Percentiles rank a stretch among this genome's conserved stretches.
phyloP scores from a whole-genome alignment of 345 rosid genomes.

The Melaleuca quinquenervia region DNA sequence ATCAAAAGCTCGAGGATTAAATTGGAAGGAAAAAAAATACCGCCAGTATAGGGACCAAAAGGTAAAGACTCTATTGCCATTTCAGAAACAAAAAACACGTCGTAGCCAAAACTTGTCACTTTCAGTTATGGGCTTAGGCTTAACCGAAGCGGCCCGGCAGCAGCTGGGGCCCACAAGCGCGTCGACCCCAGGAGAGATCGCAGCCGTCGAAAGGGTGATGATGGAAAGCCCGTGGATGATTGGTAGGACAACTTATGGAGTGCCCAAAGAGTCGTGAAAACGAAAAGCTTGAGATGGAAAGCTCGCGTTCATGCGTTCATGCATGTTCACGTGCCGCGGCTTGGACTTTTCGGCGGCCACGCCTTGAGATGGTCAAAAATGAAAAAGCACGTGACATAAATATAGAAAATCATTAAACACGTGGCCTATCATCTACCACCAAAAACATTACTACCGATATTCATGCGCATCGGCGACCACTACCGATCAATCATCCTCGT shows the following conservation, averaged over 20 bases:
- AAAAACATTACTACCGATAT: no score
- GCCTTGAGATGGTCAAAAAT: no score
- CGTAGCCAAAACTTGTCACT: no score
- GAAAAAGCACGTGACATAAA: no score
- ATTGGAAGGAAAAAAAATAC: neutral
- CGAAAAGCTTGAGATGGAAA: neutral
- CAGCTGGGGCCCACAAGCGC: no score
- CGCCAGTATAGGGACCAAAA: neutral
- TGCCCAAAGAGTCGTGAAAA: neutral
- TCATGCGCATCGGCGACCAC: no score
- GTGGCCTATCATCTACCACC: no score
- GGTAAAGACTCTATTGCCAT: neutral
- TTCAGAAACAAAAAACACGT: no score
- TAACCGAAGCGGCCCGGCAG: no score
- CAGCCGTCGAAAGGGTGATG: neutral
- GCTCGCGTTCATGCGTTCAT: neutral
- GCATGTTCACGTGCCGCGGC: neutral
- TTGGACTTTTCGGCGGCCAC: neutral
- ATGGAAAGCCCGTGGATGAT: neutral
- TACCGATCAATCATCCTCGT: no score
- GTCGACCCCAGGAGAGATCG: no score
- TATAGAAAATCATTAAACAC: neutral
- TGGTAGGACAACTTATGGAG: neutral
- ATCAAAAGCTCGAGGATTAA: neutral
- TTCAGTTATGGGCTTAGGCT: no score